These are phyloP conservation scores for Aspergillus sp. DNA, from an alignment of 2,329 filamentous ascomycete species.

Conservation along the genomic window DNA sequence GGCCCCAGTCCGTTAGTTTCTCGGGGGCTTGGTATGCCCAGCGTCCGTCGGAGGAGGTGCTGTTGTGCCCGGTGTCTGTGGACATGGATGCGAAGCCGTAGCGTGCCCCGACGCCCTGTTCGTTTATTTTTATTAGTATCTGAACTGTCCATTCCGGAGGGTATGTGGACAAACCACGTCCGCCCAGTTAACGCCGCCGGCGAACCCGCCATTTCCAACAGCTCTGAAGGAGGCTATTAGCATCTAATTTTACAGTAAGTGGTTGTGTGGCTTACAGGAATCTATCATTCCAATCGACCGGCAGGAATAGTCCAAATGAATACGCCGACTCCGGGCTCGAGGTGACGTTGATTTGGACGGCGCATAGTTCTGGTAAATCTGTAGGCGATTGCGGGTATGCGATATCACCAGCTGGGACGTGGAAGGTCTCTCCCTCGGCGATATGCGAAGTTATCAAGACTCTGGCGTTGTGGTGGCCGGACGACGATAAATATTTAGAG, in stretches of 20 bases:
- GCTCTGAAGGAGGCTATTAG: background rate
- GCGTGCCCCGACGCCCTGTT: background rate
- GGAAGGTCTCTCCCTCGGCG: no score
- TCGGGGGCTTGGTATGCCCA: background rate
- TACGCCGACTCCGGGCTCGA: background rate
- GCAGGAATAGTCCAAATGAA: background rate
- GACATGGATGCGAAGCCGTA: background rate
- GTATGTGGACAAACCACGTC: background rate
- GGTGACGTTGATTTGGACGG: background rate
- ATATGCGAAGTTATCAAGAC: no score
- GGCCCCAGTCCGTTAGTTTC: background rate
- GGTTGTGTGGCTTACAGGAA: no score
- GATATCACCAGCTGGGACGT: no score
- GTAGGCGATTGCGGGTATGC: background rate
- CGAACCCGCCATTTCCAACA: background rate
- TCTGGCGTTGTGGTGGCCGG: no score
- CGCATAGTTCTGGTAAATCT: background rate
- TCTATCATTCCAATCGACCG: background rate
- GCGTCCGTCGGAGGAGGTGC: background rate
- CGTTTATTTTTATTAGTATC: no score
- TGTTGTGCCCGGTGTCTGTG: background rate
- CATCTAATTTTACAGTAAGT: fast-evolving
- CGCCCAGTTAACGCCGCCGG: background rate
- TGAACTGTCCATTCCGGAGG: no score
- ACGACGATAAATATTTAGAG: no score